Evolutionary conservation across 2,329 filamentous ascomycete species (phyloP), one percentile per base, ranked within the genome.

Genomic region (Plectosphaerella plurivora): DNA sequence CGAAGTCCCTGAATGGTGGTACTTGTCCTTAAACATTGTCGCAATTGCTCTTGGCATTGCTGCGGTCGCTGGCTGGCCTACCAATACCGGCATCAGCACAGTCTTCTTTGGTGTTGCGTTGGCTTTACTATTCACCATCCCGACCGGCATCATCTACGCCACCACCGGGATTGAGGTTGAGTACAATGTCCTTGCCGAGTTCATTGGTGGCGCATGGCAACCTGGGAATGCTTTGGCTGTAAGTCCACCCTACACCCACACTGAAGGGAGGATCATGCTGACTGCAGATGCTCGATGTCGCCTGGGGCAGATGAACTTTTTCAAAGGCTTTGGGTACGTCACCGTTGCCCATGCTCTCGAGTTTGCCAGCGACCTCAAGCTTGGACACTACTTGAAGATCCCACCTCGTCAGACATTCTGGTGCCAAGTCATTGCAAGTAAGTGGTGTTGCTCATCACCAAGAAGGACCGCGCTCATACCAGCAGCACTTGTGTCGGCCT

Each of bases 1-100:
- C 4, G 74, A 78, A 57, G 71, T 74, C 1, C 73, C 75, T 0
- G 73, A 77, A 46, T 76, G 73, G 73, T 77, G 73, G 72, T 78
- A 76, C 55, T 49, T 70, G 14, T 52, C 65, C 8, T 58, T 61
- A 6, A 62, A 69, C 15, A 51, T 63, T 24, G 48, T 64, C 7
- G 63, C 70, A 5, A 56, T 71, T 24, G 58, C 61, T 12, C 50
- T 70, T n/a, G 71, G 70, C 44, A 63, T 71, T 39, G 59, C 62
- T 1, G 66, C 62, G 9, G 62, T 74, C 22, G 63, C 64, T 3
- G 57, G 60, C n/a, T 76, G 68, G 63, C 68, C 73, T 2, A 77
- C 73, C 0, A 63, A 74, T 51, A 76, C 75, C 28, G 59, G 66
- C 33, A 59, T 71, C 18, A 67, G 65, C 11, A 74, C 74, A 3